Percentiles rank a stretch among this genome's conserved stretches.
phyloP scores from a whole-genome alignment of 306 rosid species.

The Amphicarpaea edgeworthii region DNA sequence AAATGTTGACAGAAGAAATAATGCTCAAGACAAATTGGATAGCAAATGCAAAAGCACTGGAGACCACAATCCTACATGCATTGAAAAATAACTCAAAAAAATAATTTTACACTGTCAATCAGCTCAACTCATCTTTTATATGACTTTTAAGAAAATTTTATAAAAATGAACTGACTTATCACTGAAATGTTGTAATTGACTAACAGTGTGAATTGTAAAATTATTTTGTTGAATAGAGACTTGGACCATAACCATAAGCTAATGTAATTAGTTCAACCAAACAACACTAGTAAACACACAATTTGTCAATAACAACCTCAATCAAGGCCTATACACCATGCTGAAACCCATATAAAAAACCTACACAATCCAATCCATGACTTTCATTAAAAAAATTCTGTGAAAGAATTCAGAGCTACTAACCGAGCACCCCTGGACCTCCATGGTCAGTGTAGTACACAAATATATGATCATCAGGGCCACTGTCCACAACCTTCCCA shows the following conservation, averaged over 20 bases:
- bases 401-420: slow-evolving; percentile 48
- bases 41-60: neutral
- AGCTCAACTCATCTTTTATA: no score
- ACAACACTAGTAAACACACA: slow-evolving; percentile 3
- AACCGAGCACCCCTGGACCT: slow-evolving; percentile 97
- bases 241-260: neutral
- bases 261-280: slow-evolving; percentile 17
- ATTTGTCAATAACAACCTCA: slow-evolving; percentile 25
- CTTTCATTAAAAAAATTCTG: slow-evolving; percentile 8
- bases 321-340: slow-evolving; percentile 15
- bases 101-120: no score
- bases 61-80: slow-evolving; percentile 15
- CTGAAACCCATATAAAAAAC: slow-evolving; percentile 31
- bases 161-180: no score
- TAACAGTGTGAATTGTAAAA: no score
- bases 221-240: neutral
- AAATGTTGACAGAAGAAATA: slow-evolving; percentile 7
- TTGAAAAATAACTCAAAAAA: neutral
- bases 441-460: slow-evolving; percentile 89
- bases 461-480: slow-evolving; percentile 94
- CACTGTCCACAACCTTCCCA: slow-evolving; percentile 93
- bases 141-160: no score
- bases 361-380: slow-evolving; percentile 36
- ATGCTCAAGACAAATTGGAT: neutral
- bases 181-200: no score